phyloP scores from a whole-genome alignment of 441 rosid species.

The Sinapis alba region DNA sequence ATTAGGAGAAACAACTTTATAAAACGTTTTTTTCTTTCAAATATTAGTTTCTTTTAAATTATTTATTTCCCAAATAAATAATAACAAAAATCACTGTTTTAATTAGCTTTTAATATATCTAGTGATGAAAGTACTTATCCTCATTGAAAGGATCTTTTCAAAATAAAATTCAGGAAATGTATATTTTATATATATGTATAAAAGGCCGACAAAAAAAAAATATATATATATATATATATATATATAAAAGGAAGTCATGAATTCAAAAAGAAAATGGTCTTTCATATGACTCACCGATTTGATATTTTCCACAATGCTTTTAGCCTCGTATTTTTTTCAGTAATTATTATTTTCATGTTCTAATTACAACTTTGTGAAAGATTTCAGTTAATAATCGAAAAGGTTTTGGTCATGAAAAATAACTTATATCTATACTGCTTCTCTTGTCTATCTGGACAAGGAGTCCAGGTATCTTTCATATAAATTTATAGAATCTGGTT shows the following conservation, averaged over 20 bases:
- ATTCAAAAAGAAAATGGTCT: background rate
- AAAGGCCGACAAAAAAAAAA: too few relatives aligned
- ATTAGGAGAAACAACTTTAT: background rate
- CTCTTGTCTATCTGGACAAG: background rate
- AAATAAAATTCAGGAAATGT: background rate
- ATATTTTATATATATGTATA: background rate
- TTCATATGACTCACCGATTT: conserved; percentile 10
- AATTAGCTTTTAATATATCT: too few relatives aligned
- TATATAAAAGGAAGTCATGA: background rate
- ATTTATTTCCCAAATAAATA: background rate
- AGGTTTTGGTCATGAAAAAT: conserved; percentile 1
- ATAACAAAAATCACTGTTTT: background rate
- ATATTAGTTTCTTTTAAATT: background rate
- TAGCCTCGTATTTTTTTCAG: background rate
- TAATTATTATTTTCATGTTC: background rate
- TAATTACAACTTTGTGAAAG: background rate
- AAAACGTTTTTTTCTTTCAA: background rate
- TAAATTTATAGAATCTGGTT: conserved; percentile 17
- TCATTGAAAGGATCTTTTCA: background rate
- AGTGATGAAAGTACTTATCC: background rate
- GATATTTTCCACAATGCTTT: background rate
- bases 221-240: too few relatives aligned
- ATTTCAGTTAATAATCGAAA: background rate
- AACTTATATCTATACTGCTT: background rate
- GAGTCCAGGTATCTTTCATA: conserved; percentile 6